Evolutionary conservation across 2,329 filamentous ascomycete species (phyloP).

Genomic region (Botrytis fabae): DNA sequence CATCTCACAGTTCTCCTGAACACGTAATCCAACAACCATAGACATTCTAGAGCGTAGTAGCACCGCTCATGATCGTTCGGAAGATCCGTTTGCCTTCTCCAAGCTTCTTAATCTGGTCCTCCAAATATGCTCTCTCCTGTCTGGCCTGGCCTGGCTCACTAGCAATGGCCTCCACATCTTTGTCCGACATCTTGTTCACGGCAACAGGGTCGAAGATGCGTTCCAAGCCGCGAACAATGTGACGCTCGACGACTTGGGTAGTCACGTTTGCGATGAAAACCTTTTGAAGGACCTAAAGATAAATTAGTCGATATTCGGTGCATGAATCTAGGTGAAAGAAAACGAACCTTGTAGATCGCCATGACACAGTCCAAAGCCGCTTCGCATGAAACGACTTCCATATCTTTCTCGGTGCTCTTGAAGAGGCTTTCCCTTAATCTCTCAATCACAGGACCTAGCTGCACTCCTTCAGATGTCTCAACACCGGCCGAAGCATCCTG

Average conservation of each 20-base stretch:
- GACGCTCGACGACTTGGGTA: slow-evolving; percentile 38
- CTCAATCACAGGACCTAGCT: neutral
- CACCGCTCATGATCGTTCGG: slow-evolving; percentile 28
- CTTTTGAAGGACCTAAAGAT: slow-evolving; percentile 38
- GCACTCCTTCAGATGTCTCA: neutral
- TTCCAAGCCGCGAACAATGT: slow-evolving; percentile 27
- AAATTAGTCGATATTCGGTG: neutral
- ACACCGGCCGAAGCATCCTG: neutral
- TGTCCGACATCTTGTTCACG: slow-evolving; percentile 24
- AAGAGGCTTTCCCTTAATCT: neutral
- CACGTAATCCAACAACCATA: too few relatives aligned
- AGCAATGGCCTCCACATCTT: slow-evolving; percentile 32
- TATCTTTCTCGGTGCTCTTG: slow-evolving; percentile 29
- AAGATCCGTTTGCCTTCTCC: slow-evolving; percentile 36
- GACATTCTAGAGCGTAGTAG: neutral
- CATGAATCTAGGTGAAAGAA: neutral
- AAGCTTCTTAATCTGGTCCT: slow-evolving; percentile 36
- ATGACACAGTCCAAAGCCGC: slow-evolving; percentile 39
- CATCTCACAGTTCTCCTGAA: neutral
- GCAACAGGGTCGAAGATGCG: slow-evolving; percentile 27
- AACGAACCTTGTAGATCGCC: slow-evolving; percentile 41
- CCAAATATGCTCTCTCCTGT: slow-evolving; percentile 33
- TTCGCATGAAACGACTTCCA: slow-evolving; percentile 39
- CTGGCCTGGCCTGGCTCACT: slow-evolving; percentile 33
- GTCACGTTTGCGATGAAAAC: slow-evolving; percentile 42